Base-by-base conservation (phyloP, 345 rosid species). In the Angophora floribunda region DNA sequence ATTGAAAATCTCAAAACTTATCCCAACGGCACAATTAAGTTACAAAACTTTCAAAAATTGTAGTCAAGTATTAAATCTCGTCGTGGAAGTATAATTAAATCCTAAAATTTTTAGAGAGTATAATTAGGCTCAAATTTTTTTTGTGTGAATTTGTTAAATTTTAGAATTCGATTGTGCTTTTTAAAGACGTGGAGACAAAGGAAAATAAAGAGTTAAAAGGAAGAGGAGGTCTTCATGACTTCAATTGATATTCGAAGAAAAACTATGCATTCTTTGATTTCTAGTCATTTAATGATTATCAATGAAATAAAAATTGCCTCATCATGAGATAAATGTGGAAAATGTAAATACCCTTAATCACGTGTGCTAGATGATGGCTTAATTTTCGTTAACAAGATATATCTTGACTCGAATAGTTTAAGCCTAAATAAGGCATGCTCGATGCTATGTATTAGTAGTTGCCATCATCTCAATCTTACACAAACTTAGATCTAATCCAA, bases 71-170 rank as follows among this genome's bases (percentile, higher is more conserved):
- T 12, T 61, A 28, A 61, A 61, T 26, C 0, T 12, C 12, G 11
- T 61, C 4, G 2, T 0, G 0, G 26, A 61, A 28, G 6, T 26
- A 6, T 12, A 55, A 22, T 22, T 4, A 1, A 55, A 21, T 55
- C 12, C 22, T 55, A 22, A 55, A 55, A 55, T 2, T 55, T 22
- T 55, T 12, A 0, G 0, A 5, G 21, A 22, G 5, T 55, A 5
- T 4, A 55, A 55, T 55, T 22, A 55, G 21, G 2, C 7, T 22
- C 0, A 21, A 55, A 36, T 3, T 3, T 55, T 55, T 47, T 47
- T 47, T 47, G 24, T 0, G 24, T 2, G 24, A 55, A 9, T 5
- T 22, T 55, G 13, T 21, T 4, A 12, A 55, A 1, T 55, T 22
- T 55, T 55, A 55, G 0, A 2, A 55, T 21, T 55, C 4, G 4